Conservation (phyloP, 2,329 filamentous ascomycete species). For the Fusarium staphyleae region DNA sequence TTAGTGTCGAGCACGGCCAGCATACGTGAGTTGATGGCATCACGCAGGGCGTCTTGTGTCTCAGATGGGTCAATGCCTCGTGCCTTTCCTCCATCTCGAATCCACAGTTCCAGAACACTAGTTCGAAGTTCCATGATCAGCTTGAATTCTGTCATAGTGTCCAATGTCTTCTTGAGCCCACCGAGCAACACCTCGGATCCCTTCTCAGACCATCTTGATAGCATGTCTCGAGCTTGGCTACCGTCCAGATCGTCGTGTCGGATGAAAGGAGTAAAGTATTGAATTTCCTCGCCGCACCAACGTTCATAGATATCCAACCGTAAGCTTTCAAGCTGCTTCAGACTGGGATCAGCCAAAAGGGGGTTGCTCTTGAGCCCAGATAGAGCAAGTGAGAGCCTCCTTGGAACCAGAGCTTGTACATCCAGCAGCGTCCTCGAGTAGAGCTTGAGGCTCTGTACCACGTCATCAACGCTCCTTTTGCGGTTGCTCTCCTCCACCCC, state of each 20-base stretch:
- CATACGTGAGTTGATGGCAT: slow-evolving; percentile 73
- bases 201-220: slow-evolving; percentile 68
- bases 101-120: slow-evolving; percentile 76
- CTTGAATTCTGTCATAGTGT: slow-evolving; percentile 69
- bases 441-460: slow-evolving; percentile 72
- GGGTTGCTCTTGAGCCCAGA: slow-evolving; percentile 71
- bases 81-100: slow-evolving; percentile 69
- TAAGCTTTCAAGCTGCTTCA: slow-evolving; percentile 72
- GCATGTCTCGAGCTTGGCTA: slow-evolving; percentile 64
- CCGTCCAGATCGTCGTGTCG: slow-evolving; percentile 78
- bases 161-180: slow-evolving; percentile 68
- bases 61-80: slow-evolving; percentile 71
- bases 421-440: slow-evolving; percentile 80
- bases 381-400: slow-evolving; percentile 73
- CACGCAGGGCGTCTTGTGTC: slow-evolving; percentile 73
- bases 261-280: slow-evolving; percentile 86
- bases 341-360: slow-evolving; percentile 73
- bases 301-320: slow-evolving; percentile 78
- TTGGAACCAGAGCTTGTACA: slow-evolving; percentile 78
- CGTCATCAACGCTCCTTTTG: slow-evolving; percentile 52
- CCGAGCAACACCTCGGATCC: slow-evolving; percentile 66
- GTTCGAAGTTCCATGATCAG: slow-evolving; percentile 74
- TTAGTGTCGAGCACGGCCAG: slow-evolving; percentile 68
- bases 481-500: slow-evolving; percentile 56
- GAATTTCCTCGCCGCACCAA: slow-evolving; percentile 85